phyloP scores from a whole-genome alignment of 2,329 filamentous ascomycete genomes.

The Colletotrichum sublineola region DNA sequence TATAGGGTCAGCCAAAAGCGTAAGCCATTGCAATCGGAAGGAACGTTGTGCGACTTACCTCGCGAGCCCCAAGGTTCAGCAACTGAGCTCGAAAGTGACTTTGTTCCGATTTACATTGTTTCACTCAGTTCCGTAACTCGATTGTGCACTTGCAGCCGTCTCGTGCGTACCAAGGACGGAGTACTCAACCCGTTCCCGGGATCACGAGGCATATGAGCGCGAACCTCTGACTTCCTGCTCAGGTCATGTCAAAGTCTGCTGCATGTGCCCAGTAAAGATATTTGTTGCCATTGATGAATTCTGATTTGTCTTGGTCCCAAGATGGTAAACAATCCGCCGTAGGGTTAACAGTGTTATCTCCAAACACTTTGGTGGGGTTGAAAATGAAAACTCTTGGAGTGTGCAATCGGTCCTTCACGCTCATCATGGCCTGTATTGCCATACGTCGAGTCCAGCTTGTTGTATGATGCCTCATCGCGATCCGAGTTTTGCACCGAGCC shows the following conservation, averaged over 20 bases:
- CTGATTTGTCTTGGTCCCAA: slow-evolving; percentile 6
- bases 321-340: not conserved
- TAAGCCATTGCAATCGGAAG: not conserved
- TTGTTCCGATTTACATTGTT: not conserved
- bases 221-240: slow-evolving; percentile 15
- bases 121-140: too few species aligned
- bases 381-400: slow-evolving; percentile 10
- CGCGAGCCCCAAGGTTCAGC: slow-evolving; percentile 5
- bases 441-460: slow-evolving; percentile 1
- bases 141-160: not conserved
- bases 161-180: not conserved
- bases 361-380: slow-evolving; percentile 10
- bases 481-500: not conserved
- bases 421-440: slow-evolving; percentile 2
- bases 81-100: slow-evolving; percentile 12
- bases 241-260: slow-evolving; percentile 26
- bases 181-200: not conserved
- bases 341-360: not conserved
- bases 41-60: slow-evolving; percentile 21
- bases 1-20: not conserved
- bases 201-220: slow-evolving; percentile 13
- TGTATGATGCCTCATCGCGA: not conserved
- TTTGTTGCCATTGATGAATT: slow-evolving; percentile 8
- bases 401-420: slow-evolving; percentile 11
- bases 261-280: slow-evolving; percentile 17